Evolutionary conservation across 371 early-diverging fungal genomes (phyloP).

Genomic region (Batkoa obscura): DNA sequence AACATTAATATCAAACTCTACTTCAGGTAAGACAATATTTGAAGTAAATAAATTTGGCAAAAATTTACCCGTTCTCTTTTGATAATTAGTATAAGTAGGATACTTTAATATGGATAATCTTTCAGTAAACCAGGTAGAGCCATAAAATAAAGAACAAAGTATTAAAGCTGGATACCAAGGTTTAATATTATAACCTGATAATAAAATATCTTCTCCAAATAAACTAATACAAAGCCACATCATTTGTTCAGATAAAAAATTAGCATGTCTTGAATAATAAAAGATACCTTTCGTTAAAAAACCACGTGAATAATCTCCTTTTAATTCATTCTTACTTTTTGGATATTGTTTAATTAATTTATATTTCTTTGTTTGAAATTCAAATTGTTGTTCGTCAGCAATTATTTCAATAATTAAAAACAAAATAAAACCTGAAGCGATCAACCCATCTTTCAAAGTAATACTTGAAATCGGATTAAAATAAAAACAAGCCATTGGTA

Average conservation of each 20-base stretch:
- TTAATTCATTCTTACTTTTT: slow-evolving; percentile 36
- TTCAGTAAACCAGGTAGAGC: slow-evolving; percentile 58
- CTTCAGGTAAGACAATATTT: too few relatives aligned
- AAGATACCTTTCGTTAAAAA: slow-evolving; percentile 6
- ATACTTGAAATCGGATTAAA: not conserved
- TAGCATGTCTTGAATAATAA: slow-evolving; percentile 10
- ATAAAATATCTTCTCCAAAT: too few relatives aligned
- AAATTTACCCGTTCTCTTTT: slow-evolving; percentile 31
- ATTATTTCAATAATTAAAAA: slow-evolving; percentile 33
- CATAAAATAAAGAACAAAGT: slow-evolving; percentile 48
- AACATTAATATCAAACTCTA: not conserved
- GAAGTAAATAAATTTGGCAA: slow-evolving; percentile 18
- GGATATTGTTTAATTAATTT: slow-evolving; percentile 18
- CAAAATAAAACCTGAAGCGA: slow-evolving; percentile 12
- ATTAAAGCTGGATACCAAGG: slow-evolving; percentile 23
- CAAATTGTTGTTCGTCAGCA: slow-evolving; percentile 73
- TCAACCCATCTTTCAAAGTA: slow-evolving; percentile 17
- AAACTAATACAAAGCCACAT: slow-evolving; percentile 44
- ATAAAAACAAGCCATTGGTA: slow-evolving; percentile 22
- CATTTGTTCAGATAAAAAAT: slow-evolving; percentile 13
- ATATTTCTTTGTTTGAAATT: slow-evolving; percentile 48
- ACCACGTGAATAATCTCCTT: slow-evolving; percentile 53
- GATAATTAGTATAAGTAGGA: slow-evolving; percentile 46
- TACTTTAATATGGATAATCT: slow-evolving; percentile 42
- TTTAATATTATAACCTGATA: slow-evolving; percentile 27